Evolutionary conservation across 768 basidiomycete species (phyloP), one percentile per base, ranked within the genome.

Genomic region (Boletus rubescentipes): DNA sequence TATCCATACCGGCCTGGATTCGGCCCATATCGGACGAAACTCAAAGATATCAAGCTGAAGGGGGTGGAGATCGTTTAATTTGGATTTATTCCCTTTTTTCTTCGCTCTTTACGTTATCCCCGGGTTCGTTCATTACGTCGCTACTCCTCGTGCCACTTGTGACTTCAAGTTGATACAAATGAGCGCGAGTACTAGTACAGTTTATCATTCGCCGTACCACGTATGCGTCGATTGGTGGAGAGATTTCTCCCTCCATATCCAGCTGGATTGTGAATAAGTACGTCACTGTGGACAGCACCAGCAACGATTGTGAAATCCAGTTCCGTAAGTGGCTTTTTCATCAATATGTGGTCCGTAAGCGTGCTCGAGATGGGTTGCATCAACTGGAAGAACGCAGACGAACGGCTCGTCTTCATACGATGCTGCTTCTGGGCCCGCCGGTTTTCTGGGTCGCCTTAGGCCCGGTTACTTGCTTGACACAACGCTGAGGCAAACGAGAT

Each of bases 351-450:
- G 41, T 85, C 81, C 18, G 84, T 84, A 64, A 93, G 93, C 2
- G 91, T 91, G 56, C 84, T 91, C 15, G 91, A 93, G 46, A 92
- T 85, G 2, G 91, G 91, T n/a, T 91, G 81, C 86, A 92, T 92
- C 73, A 92, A 78, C 61, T 84, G 87, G 72, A 92, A 79, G 69
- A 93, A 87, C 5, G 88, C 86, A 1, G 85, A 76, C 18, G 81
- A 91, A 77, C 91, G 87, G 74, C 89, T 91, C 72, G 91, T 89
- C 79, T 92, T 92, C 71, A 86, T 84, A n/a, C 89, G 79, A 57
- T 90, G 88, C 51, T 87, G 86, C 69, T 91, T 89, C 64, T 82
- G 82, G n/a, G 72, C 74, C 5, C 77, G 67, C 0, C 51, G 80
- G 82, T 42, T 83, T 79, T 35, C 76, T 73, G 5, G 72, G 68